These are phyloP conservation scores for Madurella fahalii DNA, from an alignment of 2,329 filamentous ascomycete genomes.

Conservation along the genomic window DNA sequence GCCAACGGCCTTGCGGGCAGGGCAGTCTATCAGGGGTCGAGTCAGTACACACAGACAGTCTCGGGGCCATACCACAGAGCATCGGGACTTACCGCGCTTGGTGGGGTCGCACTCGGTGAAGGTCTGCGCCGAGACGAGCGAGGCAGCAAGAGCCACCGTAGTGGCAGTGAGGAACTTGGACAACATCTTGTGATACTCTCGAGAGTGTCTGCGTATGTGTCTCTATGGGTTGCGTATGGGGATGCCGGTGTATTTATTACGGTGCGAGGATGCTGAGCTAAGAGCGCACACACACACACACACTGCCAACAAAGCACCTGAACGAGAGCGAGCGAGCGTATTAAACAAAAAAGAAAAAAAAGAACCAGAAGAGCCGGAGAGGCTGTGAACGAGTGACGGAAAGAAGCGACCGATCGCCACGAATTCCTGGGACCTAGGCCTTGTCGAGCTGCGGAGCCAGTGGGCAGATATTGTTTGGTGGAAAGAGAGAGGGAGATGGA, in stretches of 20 bases:
- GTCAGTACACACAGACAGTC: background rate
- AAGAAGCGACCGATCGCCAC: conserved; percentile 17
- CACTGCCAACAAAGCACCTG: background rate
- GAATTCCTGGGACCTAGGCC: conserved; percentile 9
- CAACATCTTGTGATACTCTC: conserved; percentile 35
- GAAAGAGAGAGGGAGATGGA: background rate
- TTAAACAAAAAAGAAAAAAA: conserved; percentile 11
- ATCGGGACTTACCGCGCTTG: conserved; percentile 35
- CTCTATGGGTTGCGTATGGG: background rate
- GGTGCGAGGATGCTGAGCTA: too few relatives aligned
- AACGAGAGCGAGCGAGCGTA: conserved; percentile 3
- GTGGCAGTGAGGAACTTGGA: conserved; percentile 44
- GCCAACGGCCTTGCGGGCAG: conserved; percentile 72
- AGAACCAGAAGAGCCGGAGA: background rate
- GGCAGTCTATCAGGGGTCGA: conserved; percentile 48
- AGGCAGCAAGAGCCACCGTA: conserved; percentile 47
- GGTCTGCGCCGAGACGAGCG: conserved; percentile 53
- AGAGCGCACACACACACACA: too few relatives aligned
- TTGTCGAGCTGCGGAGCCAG: background rate
- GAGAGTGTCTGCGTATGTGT: background rate
- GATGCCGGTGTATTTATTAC: background rate
- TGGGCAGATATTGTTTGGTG: background rate
- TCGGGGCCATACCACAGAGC: background rate
- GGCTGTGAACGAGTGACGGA: conserved; percentile 19
- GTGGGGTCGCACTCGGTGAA: conserved; percentile 53